phyloP scores from a whole-genome alignment of 2,329 filamentous ascomycete genomes.

The Xylariaceae sp. region DNA sequence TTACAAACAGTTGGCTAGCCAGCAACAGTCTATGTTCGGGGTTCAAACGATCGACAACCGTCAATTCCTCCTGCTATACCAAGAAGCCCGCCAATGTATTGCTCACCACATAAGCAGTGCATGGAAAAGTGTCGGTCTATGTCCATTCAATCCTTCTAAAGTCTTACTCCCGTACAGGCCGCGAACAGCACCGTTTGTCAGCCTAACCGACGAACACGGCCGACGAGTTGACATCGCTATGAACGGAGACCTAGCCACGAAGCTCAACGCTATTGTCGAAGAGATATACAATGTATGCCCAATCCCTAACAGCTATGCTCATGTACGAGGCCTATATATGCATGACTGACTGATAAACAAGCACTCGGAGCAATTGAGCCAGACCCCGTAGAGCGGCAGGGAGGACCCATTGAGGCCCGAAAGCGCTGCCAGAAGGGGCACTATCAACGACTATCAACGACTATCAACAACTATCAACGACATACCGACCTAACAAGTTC shows the following conservation, averaged over 20 bases:
- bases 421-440: no score
- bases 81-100: background rate
- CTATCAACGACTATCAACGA: background rate
- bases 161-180: background rate
- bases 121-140: background rate
- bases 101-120: background rate
- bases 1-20: background rate
- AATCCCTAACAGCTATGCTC: background rate
- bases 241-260: background rate
- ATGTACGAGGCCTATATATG: background rate
- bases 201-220: background rate
- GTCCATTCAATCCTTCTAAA: background rate
- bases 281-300: background rate
- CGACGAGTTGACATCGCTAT: background rate
- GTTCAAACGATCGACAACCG: background rate
- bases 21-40: background rate
- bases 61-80: background rate
- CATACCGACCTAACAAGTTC: background rate
- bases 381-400: background rate
- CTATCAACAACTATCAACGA: background rate
- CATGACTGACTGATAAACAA: background rate
- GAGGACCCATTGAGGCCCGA: background rate
- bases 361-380: background rate
- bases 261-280: background rate
- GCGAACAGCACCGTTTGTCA: background rate